Evolutionary conservation across 805 yeast species (phyloP), one percentile per base, ranked within the genome.

Genomic region (Zygosaccharomyces bailii): DNA sequence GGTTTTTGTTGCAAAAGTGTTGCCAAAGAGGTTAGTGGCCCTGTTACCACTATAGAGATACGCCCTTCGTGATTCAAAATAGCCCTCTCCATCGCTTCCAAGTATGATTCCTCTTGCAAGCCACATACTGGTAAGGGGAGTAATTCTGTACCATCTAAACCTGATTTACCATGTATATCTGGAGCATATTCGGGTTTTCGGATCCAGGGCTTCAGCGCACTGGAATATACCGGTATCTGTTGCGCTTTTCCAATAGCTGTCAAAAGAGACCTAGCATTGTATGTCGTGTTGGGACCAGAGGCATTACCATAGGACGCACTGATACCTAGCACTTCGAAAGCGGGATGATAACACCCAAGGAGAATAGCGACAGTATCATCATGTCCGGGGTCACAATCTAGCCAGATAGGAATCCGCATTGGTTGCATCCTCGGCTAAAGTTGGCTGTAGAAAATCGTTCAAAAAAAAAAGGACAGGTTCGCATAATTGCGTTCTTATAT

Each of bases 351-450:
- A 5, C 78, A 68, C 0, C 86, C 79, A 19, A 88, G 51, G 7
- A 85, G 66, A 5, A 88, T 70, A 3, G 93, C 96, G 35, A 86
- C 74, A 1, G 86, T 82, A 56, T 88, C 96, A 58, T 88, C 96
- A 56, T 84, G 93, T 1, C 96, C 96, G 0, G 96, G 95, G 59
- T 88, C 96, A 63, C 96, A 88, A 65, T 88, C 96, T 9, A 88
- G 63, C 96, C 96, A 88, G 4, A 88, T 56, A 0, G 95, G 95
- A 16, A 80, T 75, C 45, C 53, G 27, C 40, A 25, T 37, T 27
- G 31, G 31, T n/a, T 27, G 31, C 14, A 27, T 27, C 13, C 13
- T 27, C 13, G 13, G 31, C 13, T 24, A 25, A 5, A 8, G 25
- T 9, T 21, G 25, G 8, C 8, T 21, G 5, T 5, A 21, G 5